These are phyloP conservation scores for Xylaria sp. DNA, from an alignment of 2,329 filamentous ascomycete species.

Conservation along the genomic window DNA sequence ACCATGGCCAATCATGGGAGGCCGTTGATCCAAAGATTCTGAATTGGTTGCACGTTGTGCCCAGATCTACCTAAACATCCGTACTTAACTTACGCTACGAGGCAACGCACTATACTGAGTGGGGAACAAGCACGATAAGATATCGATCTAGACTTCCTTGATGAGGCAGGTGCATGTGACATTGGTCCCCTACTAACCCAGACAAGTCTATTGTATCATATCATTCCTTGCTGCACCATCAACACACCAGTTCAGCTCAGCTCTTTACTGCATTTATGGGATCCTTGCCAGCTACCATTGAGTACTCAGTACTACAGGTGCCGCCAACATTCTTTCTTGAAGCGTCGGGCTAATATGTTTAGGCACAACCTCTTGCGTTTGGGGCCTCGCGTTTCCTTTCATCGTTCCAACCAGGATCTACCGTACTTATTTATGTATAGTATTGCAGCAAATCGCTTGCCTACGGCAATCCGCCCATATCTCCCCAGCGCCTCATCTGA, in stretches of 20 bases:
- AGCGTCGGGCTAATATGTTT: not conserved
- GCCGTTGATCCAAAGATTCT: no score
- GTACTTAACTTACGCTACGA: not conserved
- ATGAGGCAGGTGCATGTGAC: slow-evolving; percentile 24
- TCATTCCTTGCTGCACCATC: not conserved
- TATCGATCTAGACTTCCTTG: slow-evolving; percentile 17
- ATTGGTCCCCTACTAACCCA: slow-evolving; percentile 7
- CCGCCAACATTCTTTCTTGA: not conserved
- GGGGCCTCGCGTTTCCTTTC: not conserved
- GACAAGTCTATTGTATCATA: slow-evolving; percentile 9
- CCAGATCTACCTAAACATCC: not conserved
- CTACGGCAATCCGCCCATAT: not conserved
- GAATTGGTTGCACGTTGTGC: not conserved
- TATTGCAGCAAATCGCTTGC: slow-evolving; percentile 1
- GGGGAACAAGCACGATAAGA: slow-evolving; percentile 21
- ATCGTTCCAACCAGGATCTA: not conserved
- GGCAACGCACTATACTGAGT: not conserved
- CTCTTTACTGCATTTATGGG: slow-evolving; percentile 20
- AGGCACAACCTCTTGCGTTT: not conserved
- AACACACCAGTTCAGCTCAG: slow-evolving; percentile 12
- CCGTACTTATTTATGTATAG: not conserved
- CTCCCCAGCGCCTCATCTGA: slow-evolving; percentile 10
- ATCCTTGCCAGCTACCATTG: slow-evolving; percentile 20
- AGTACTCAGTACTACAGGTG: not conserved
- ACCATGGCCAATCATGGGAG: slow-evolving; percentile 20